These are phyloP conservation scores for Corylus avellana DNA, from an alignment of 306 rosid genomes.

Conservation along the genomic window DNA sequence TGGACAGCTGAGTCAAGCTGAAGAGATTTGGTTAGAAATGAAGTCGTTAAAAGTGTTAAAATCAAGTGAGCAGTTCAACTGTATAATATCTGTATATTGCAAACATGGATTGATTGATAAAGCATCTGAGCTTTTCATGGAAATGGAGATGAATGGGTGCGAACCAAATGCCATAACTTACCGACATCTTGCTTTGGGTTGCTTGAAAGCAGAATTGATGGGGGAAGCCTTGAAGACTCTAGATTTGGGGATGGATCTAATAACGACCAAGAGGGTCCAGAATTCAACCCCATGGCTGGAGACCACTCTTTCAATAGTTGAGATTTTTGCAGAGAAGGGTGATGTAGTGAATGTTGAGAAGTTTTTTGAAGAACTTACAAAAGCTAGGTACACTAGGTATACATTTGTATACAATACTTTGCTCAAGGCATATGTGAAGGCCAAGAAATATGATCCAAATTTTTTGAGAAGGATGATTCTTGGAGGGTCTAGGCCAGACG, in stretches of 20 bases:
- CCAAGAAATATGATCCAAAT: slow-evolving; percentile 73
- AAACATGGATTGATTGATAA: slow-evolving; percentile 65
- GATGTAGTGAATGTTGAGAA: slow-evolving; percentile 71
- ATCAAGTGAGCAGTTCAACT: slow-evolving; percentile 73
- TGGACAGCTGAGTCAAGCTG: slow-evolving; percentile 61
- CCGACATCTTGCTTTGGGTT: slow-evolving; percentile 76
- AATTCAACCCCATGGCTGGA: slow-evolving; percentile 91
- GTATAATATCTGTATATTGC: slow-evolving; percentile 72
- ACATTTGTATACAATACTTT: slow-evolving; percentile 81
- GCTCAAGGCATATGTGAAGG: slow-evolving; percentile 87
- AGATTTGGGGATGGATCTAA: slow-evolving; percentile 52
- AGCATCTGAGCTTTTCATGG: slow-evolving; percentile 56
- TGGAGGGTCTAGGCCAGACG: slow-evolving; percentile 89
- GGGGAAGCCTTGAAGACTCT: slow-evolving; percentile 74
- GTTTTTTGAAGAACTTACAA: slow-evolving; percentile 65
- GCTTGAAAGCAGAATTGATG: slow-evolving; percentile 70
- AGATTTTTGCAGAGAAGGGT: slow-evolving; percentile 69
- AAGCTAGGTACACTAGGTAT: slow-evolving; percentile 71
- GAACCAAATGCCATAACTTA: slow-evolving; percentile 85
- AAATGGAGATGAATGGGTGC: slow-evolving; percentile 59
- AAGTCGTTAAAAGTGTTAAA: slow-evolving; percentile 56
- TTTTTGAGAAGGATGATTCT: slow-evolving; percentile 83
- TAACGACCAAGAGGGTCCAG: slow-evolving; percentile 48
- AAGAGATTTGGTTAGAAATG: slow-evolving; percentile 90
- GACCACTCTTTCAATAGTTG: slow-evolving; percentile 72